phyloP scores from a whole-genome alignment of 169 alveolate species.

The Theileria orientalis region DNA sequence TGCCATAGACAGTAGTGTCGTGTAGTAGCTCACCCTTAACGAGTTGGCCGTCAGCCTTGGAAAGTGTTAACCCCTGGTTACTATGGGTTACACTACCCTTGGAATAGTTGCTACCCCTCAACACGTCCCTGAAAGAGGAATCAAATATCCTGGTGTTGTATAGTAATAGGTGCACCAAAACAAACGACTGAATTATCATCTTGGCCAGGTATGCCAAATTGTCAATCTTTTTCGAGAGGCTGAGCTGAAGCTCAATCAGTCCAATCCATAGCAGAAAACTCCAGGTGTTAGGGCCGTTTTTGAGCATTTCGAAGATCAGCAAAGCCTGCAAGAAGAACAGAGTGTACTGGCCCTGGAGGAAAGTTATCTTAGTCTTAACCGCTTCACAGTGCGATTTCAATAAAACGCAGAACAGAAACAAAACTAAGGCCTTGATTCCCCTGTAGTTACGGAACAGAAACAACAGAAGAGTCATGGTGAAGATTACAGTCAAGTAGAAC shows the following conservation, averaged over 20 bases:
- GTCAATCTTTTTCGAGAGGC: conserved; percentile 8
- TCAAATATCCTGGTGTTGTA: neutral
- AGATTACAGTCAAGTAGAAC: neutral
- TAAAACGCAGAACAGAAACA: conserved; percentile 28
- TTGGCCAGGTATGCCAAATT: conserved; percentile 6
- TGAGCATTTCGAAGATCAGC: conserved; percentile 40
- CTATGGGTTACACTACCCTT: neutral
- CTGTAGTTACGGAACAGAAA: neutral
- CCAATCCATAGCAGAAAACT: conserved; percentile 43
- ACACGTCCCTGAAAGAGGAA: neutral
- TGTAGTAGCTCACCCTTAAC: neutral
- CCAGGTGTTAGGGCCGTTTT: conserved; percentile 36
- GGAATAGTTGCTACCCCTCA: neutral
- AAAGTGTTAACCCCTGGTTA: neutral
- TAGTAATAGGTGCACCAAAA: neutral
- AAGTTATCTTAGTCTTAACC: neutral
- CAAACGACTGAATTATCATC: conserved; percentile 31
- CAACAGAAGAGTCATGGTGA: neutral
- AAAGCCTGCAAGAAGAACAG: conserved; percentile 32
- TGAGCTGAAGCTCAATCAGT: conserved; percentile 31
- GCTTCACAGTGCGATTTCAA: conserved; percentile 49
- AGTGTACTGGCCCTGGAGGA: conserved; percentile 13
- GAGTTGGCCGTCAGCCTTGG: neutral
- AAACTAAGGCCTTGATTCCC: conserved; percentile 28
- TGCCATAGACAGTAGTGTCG: neutral